Percentiles rank a stretch among this genome's conserved stretches.
phyloP scores from a whole-genome alignment of 805 yeast species.

The Pichia deserticola region DNA sequence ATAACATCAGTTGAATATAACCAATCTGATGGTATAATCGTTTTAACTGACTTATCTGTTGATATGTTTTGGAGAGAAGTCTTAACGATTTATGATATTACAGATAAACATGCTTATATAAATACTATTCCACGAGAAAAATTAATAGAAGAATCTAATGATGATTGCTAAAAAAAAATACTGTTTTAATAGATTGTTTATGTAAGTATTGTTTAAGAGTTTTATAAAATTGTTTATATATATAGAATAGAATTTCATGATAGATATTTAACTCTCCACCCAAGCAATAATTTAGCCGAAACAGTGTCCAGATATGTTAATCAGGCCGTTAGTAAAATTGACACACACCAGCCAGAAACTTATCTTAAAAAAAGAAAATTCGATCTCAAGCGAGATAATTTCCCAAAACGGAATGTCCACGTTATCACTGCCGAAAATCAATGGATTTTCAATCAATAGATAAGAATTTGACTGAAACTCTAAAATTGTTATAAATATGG shows the following conservation, averaged over 20 bases:
- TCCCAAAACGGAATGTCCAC: background rate
- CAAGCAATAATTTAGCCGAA: too few relatives aligned
- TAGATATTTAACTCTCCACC: too few relatives aligned
- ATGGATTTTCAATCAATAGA: too few relatives aligned
- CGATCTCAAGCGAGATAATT: background rate
- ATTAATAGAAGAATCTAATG: constrained; percentile 5
- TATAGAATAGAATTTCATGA: too few relatives aligned
- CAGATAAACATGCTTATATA: constrained; percentile 24
- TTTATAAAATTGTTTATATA: too few relatives aligned
- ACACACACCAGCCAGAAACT: too few relatives aligned
- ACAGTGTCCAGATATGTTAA: too few relatives aligned
- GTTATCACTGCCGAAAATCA: background rate
- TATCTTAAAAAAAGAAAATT: too few relatives aligned
- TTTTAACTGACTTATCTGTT: constrained; percentile 34
- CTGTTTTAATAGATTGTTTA: background rate
- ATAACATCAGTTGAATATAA: constrained; percentile 10
- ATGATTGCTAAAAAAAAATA: background rate
- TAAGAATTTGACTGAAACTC: too few relatives aligned
- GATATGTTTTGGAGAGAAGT: constrained; percentile 41
- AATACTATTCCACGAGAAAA: constrained; percentile 10
- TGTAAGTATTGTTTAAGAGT: too few relatives aligned
- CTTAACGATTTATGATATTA: constrained; percentile 30
- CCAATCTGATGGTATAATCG: constrained; percentile 32
- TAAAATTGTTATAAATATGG: too few relatives aligned
- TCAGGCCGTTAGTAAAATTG: too few relatives aligned